phyloP scores from a whole-genome alignment of 805 yeast species.

The Yamadazyma ubonensis region DNA sequence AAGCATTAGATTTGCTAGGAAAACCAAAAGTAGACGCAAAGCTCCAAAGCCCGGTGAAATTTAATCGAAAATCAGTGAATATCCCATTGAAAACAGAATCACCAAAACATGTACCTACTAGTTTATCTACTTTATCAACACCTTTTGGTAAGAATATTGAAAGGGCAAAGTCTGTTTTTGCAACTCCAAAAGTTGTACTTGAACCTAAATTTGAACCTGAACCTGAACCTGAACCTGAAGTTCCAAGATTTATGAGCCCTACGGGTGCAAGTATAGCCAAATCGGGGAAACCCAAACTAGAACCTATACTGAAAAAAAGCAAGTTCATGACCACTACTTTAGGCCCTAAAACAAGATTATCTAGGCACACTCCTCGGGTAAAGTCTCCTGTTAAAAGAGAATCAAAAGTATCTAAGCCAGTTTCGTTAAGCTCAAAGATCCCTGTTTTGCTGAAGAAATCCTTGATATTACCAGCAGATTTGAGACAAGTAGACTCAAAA shows the following conservation, averaged over 20 bases:
- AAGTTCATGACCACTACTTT: constrained; percentile 37
- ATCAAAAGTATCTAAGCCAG: too few relatives aligned
- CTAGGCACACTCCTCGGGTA: constrained; percentile 17
- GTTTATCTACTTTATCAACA: background rate
- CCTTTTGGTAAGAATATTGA: too few relatives aligned
- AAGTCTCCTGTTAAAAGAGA: constrained; percentile 13
- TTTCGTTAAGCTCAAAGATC: constrained; percentile 19
- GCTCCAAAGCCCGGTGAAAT: background rate
- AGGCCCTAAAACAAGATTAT: constrained; percentile 31
- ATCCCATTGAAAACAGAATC: background rate
- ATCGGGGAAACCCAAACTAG: constrained; percentile 1
- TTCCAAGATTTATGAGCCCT: constrained; percentile 27
- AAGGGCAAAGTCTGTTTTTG: too few relatives aligned
- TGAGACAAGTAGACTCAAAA: too few relatives aligned
- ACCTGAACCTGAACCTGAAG: too few relatives aligned
- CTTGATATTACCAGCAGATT: constrained; percentile 12
- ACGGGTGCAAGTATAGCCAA: constrained; percentile 30
- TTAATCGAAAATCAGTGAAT: background rate
- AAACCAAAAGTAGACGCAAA: too few relatives aligned
- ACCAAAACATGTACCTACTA: background rate
- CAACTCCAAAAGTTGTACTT: too few relatives aligned
- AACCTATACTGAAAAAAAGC: constrained; percentile 18
- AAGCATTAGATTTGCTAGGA: too few relatives aligned
- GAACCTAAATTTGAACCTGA: too few relatives aligned
- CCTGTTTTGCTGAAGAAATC: constrained; percentile 28